Evolutionary conservation across 2,329 filamentous ascomycete species (phyloP), one percentile per base, ranked within the genome.

Genomic region (Graphilbum sp.): DNA sequence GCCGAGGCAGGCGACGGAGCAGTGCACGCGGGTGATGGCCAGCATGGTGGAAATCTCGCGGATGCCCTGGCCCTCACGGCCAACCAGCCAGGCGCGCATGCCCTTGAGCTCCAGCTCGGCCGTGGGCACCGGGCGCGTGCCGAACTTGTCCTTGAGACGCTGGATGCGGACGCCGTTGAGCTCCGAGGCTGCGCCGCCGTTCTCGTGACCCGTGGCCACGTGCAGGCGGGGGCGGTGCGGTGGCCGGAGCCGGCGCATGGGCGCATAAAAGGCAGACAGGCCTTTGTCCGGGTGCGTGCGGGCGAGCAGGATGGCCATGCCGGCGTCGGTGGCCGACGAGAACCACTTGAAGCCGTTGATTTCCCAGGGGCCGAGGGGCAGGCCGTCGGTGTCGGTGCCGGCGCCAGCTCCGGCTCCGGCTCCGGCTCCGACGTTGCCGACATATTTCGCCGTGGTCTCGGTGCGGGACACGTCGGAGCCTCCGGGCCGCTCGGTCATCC

Each of bases 341-440:
- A 81, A 80, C 67, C 76, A 83, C 49, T 83, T 82, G 62, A 81
- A 81, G 0, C 79, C 79, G 25, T 62, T 64, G 42, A 83, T 65
- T 6, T 53, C 56, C 67, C 70, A 79, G 0, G 70, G 69, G 0
- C 75, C 75, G 0, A 78, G 51, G 0, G 59, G 59, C 1, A 53
- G 46, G 12, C 38, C 50, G 38, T 50, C 54, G 10, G 49, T 39
- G 32, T 46, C 44, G 8, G 39, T 20, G 45, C 45, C 37, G 45
- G 42, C 34, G 41, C 41, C 10, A 5, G 47, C 47, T n/a, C n/a
- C n/a, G n/a, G n/a, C n/a, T n/a, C 45, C 37, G 45, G 42, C 34
- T 41, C 41, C 10, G 58, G 47, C 38, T 47, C 54, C 21, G 36
- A 27, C 38, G 41, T 13, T 17, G 29, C 43, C 12, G 41, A 45